Conservation (phyloP, 2,329 filamentous ascomycete genomes). For the Colletotrichum truncatum region DNA sequence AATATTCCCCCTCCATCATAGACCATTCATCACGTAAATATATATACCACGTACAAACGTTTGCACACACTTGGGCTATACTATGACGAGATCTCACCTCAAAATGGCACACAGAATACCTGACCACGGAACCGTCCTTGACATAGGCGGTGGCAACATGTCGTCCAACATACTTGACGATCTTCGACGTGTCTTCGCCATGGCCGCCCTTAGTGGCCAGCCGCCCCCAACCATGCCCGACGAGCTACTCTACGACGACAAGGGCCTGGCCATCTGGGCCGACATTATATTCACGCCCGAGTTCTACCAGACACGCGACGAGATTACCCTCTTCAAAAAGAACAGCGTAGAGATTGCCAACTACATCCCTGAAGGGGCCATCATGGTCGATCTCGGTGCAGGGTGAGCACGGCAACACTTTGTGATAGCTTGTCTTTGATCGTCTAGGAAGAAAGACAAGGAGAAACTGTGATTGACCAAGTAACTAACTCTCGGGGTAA, state of each 20-base stretch:
- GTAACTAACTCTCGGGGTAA: too few species aligned
- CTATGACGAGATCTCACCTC: not conserved
- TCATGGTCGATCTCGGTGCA: constrained; percentile 51
- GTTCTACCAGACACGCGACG: constrained; percentile 53
- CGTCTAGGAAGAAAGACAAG: too few species aligned
- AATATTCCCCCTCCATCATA: too few species aligned
- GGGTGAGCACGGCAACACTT: constrained; percentile 42
- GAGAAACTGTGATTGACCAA: not conserved
- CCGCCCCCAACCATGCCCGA: constrained; percentile 44
- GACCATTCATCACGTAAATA: not conserved
- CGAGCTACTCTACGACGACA: constrained; percentile 50
- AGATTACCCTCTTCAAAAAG: constrained; percentile 45
- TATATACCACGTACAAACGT: not conserved
- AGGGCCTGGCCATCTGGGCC: constrained; percentile 50
- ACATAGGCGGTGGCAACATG: constrained; percentile 50
- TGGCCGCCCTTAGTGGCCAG: constrained; percentile 26
- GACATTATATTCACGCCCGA: constrained; percentile 49
- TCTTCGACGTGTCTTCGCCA: constrained; percentile 30
- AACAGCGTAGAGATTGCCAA: constrained; percentile 46
- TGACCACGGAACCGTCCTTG: constrained; percentile 43
- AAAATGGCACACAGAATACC: constrained; percentile 23
- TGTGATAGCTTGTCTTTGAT: too few species aligned
- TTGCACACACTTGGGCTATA: too few species aligned
- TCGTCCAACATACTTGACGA: constrained; percentile 37
- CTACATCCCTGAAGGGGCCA: constrained; percentile 38